Conservation (phyloP, 2,329 filamentous ascomycete species). For the Sporothrix variecibatus region DNA sequence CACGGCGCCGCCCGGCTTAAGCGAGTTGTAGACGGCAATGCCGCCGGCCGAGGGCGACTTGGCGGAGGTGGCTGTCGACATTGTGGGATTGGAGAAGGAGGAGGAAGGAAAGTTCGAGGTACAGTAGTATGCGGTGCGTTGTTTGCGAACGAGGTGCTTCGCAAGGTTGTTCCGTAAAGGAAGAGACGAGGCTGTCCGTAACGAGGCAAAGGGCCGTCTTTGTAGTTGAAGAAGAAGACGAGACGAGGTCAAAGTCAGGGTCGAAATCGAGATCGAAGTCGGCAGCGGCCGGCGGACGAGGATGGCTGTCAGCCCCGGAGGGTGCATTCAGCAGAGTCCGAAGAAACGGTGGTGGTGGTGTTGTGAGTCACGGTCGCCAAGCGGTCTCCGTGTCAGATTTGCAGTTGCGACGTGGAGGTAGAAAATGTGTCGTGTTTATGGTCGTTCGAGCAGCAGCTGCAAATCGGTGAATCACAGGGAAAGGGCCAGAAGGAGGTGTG, state of each 20-base stretch:
- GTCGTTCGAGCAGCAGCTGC: neutral
- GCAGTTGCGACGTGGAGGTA: neutral
- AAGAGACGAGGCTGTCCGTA: neutral
- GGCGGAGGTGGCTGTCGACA: constrained; percentile 13
- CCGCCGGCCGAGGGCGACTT: constrained; percentile 19
- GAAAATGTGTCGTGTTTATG: neutral
- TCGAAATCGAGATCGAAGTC: neutral
- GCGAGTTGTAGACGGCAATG: constrained; percentile 76
- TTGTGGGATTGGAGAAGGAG: neutral
- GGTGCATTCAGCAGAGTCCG: constrained; percentile 25
- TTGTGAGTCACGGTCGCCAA: constrained; percentile 21
- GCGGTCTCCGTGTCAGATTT: neutral
- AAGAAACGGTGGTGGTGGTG: neutral
- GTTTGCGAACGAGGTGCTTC: neutral
- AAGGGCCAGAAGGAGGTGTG: neutral
- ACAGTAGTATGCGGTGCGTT: neutral
- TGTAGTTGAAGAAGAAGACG: neutral
- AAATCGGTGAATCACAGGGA: constrained; percentile 5
- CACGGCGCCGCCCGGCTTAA: constrained; percentile 70
- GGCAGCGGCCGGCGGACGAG: constrained; percentile 19
- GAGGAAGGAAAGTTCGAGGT: neutral
- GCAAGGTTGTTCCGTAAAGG: neutral
- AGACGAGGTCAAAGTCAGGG: neutral
- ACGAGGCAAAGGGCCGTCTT: neutral
- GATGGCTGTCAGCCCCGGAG: constrained; percentile 14